Percentiles rank a stretch among this genome's conserved stretches.
Conservation (phyloP, 1,284 basidiomycete genomes). For the Cryptococcus jaspeensis region DNA sequence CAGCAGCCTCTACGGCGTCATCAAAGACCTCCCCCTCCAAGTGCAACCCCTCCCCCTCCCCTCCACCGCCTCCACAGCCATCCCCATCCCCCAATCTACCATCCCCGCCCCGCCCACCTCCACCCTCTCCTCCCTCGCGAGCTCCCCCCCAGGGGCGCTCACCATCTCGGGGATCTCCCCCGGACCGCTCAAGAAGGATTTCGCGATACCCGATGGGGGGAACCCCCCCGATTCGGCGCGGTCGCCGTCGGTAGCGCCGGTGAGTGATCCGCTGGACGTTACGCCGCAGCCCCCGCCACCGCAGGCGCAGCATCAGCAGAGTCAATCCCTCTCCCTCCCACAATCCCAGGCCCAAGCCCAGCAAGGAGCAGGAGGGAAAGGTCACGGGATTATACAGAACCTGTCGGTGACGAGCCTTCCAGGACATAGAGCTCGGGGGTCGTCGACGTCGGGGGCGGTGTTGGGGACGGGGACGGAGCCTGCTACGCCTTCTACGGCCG, state of each 20-base stretch:
- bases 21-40: conserved; percentile 74
- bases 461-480: conserved; percentile 47
- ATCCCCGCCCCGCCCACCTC: conserved; percentile 28
- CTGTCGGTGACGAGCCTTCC: conserved; percentile 12
- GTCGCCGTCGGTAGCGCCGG: conserved; percentile 8
- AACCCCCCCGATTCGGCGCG: conserved; percentile 11
- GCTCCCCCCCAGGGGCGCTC: conserved; percentile 29
- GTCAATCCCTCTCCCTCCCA: no score
- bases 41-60: conserved; percentile 51
- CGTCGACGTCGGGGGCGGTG: conserved; percentile 20
- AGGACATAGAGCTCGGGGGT: conserved; percentile 18
- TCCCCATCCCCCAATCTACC: conserved; percentile 17
- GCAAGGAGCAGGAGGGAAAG: no score
- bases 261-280: conserved; percentile 35
- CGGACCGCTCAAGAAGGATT: conserved; percentile 30
- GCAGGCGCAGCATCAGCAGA: background rate
- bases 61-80: conserved; percentile 8
- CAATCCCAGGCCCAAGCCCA: no score
- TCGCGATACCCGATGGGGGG: conserved; percentile 11
- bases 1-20: conserved; percentile 76
- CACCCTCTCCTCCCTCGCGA: conserved; percentile 16
- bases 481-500: conserved; percentile 17
- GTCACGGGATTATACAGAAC: conserved; percentile 7
- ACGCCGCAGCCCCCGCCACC: conserved; percentile 1
- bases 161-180: conserved; percentile 13